Percentiles rank a stretch among this genome's conserved stretches.
phyloP scores from a whole-genome alignment of 2,329 filamentous ascomycete species.

The Fusarium nygamai region DNA sequence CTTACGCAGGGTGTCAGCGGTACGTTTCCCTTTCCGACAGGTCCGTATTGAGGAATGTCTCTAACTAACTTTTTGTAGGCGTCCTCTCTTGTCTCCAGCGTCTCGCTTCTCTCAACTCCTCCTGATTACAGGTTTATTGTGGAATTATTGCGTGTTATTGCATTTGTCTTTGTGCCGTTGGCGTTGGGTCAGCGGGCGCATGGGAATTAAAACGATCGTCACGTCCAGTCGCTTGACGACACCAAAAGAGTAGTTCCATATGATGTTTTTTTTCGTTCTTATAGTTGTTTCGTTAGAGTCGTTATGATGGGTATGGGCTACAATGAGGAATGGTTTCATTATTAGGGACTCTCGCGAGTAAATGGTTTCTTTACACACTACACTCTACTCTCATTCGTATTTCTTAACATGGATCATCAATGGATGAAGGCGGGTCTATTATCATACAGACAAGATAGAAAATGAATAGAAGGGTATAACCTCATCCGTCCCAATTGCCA shows the following conservation, averaged over 20 bases:
- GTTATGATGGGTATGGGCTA: constrained; percentile 1
- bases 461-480: background rate
- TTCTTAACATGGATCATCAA: background rate
- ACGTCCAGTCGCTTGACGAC: constrained; percentile 10
- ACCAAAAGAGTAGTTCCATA: constrained; percentile 27
- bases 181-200: constrained; percentile 41
- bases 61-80: constrained; percentile 43
- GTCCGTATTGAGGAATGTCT: background rate
- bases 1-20: constrained; percentile 92
- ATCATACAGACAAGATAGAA: background rate
- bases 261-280: background rate
- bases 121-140: constrained; percentile 27
- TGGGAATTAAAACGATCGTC: constrained; percentile 23
- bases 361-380: constrained; percentile 19
- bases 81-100: constrained; percentile 56
- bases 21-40: constrained; percentile 55
- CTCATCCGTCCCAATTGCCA: background rate
- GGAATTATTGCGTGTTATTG: constrained; percentile 35
- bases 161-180: constrained; percentile 39
- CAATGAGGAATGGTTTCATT: constrained; percentile 5
- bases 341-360: constrained; percentile 27
- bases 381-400: constrained; percentile 15
- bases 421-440: background rate
- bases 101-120: constrained; percentile 46
- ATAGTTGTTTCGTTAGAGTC: background rate